A percentile compares a stretch with the other conserved stretches of the same genome.
Conservation (phyloP, 1,139 yeast genomes). For the Pichia sp. region DNA sequence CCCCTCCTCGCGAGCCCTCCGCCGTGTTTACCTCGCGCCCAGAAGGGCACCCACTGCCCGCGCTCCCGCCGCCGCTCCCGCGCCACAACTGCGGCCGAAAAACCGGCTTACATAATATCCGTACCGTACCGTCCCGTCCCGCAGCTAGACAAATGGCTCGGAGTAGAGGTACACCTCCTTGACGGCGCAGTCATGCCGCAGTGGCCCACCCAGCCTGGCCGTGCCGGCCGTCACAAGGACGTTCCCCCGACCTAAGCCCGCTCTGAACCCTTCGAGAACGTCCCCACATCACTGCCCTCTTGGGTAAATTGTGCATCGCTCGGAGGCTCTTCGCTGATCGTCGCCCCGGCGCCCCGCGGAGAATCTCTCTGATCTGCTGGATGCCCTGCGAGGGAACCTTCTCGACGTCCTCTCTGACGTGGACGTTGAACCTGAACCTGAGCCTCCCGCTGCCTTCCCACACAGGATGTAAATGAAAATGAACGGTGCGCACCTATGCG, state of each 20-base stretch:
- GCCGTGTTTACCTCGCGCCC: neutral
- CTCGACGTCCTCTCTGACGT: neutral
- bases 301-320: too few species aligned
- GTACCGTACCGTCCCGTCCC: neutral
- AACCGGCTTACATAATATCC: neutral
- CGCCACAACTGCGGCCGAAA: neutral
- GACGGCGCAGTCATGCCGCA: neutral
- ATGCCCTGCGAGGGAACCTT: neutral
- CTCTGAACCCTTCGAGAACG: neutral
- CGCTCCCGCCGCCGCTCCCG: neutral
- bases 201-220: neutral
- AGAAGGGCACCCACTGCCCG: neutral
- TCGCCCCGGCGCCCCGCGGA: neutral
- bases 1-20: neutral
- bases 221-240: neutral
- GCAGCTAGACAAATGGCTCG: neutral
- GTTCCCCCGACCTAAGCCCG: neutral
- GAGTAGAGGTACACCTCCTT: neutral
- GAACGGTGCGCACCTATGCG: conserved; percentile 48
- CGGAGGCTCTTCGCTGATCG: neutral
- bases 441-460: conserved; percentile 44
- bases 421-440: neutral
- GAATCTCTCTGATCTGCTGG: neutral
- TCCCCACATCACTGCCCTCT: neutral
- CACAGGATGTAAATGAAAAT: conserved; percentile 44